Conservation (phyloP, 1,284 basidiomycete species). For the Pseudozyma pruni region DNA sequence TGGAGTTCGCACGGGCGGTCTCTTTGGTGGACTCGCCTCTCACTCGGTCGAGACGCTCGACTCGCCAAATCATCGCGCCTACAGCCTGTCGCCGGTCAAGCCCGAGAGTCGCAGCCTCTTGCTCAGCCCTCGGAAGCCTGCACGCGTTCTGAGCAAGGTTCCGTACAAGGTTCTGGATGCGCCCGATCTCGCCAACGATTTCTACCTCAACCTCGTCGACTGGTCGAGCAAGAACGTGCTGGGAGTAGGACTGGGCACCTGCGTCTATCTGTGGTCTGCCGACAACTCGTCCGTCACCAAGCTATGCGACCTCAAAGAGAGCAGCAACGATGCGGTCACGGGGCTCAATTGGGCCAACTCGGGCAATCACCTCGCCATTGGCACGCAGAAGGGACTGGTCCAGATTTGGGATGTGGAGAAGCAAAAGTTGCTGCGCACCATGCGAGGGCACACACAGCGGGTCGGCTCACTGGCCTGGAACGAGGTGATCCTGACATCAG, state of each 20-base stretch:
- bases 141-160: constrained; percentile 88
- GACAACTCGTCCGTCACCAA: constrained; percentile 91
- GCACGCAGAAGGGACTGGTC: constrained; percentile 85
- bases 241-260: constrained; percentile 88
- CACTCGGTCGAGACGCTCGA: constrained; percentile 64
- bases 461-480: constrained; percentile 97
- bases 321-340: constrained; percentile 69
- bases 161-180: constrained; percentile 98
- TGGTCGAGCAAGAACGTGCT: constrained; percentile 96
- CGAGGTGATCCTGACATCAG: constrained; percentile 84
- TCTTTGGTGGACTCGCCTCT: constrained; percentile 50
- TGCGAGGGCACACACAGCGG: constrained; percentile 84
- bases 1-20: constrained; percentile 34
- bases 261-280: constrained; percentile 97
- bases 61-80: constrained; percentile 80
- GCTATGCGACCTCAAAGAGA: constrained; percentile 79
- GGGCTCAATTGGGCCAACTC: constrained; percentile 74
- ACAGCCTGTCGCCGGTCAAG: constrained; percentile 89
- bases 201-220: constrained; percentile 97
- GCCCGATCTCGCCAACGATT: constrained; percentile 91
- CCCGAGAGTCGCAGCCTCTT: constrained; percentile 84
- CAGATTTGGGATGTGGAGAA: constrained; percentile 95
- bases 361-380: constrained; percentile 80
- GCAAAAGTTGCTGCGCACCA: constrained; percentile 80
- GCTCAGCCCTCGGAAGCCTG: constrained; percentile 81